Base-by-base conservation (phyloP, 129 eudicot species). In the Solidago caesia region DNA sequence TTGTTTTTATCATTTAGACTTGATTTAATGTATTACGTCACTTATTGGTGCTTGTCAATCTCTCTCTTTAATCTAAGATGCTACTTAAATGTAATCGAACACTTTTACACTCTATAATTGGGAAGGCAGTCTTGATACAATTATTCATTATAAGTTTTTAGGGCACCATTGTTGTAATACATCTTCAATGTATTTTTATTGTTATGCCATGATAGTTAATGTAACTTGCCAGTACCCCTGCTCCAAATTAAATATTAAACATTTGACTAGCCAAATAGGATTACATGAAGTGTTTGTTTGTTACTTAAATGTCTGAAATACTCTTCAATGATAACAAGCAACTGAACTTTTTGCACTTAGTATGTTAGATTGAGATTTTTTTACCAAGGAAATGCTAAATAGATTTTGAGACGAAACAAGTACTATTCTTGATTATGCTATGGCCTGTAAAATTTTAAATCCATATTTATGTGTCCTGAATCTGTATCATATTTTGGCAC, bases 181-280 rank as follows among this genome's bases (percentile, higher is more conserved):
- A 25, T 8, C 10, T 8, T 8, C 4, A 27, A 14, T n/a, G 29
- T 7, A 44, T 65, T 5, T n/a, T 9, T 26, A 6, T 7, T 56
- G n/a, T 70, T 16, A n/a, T n/a, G 16, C 53, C 29, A 70, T 42
- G 13, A 29, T 70, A 51, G 60, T 69, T n/a, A 13, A 61, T 44
- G 57, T 10, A 67, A 67, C 44, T 6, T 14, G 21, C 29, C 67
- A 13, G n/a, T 62, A 33, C 9, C 10, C 9, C 42, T 49, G 62
- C n/a, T 33, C 46, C 45, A 70, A n/a, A 70, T 45, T 44, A 8
- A 70, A 62, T 62, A 25, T 7, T n/a, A 13, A 6, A 39, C 16
- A 7, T 70, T 52, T 52, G 14, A 52, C 29, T 51, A 70, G 44
- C 11, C 49, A 16, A 29, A 29, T n/a, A n/a, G n/a, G n/a, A n/a